Percentiles rank a stretch among this genome's conserved stretches.
phyloP scores from a whole-genome alignment of 108 stramenopile species.

The Skeletonema menzelii region DNA sequence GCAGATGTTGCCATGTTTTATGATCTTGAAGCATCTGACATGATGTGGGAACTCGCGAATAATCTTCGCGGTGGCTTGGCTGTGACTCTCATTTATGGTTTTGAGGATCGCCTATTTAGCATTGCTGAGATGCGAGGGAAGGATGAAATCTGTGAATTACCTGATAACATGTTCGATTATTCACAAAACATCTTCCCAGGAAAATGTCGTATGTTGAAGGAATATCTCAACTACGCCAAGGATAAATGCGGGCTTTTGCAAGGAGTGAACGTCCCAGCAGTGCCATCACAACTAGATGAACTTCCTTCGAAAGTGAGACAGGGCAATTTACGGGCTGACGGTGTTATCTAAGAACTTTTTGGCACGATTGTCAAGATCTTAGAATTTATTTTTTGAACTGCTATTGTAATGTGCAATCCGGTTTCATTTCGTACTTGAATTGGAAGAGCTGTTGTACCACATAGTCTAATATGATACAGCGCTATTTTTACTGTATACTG shows the following conservation, averaged over 20 bases:
- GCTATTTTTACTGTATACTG: no score
- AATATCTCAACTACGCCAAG: constrained; percentile 78
- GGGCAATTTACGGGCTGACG: constrained; percentile 88
- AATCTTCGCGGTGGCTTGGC: constrained; percentile 72
- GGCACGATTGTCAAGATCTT: background rate
- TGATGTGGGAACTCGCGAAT: constrained; percentile 79
- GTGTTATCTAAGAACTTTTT: constrained; percentile 50
- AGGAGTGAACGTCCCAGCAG: constrained; percentile 49
- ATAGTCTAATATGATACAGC: no score
- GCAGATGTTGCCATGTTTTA: constrained; percentile 76
- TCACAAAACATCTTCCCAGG: constrained; percentile 55
- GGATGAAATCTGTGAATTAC: constrained; percentile 54
- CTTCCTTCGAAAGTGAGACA: constrained; percentile 56
- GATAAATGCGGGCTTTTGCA: constrained; percentile 53
- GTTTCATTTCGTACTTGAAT: no score
- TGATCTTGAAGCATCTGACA: constrained; percentile 78
- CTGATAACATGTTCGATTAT: constrained; percentile 73
- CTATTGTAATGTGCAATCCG: no score
- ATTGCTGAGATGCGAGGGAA: constrained; percentile 60
- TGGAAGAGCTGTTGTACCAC: no score
- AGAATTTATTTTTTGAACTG: no score
- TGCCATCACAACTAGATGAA: constrained; percentile 33
- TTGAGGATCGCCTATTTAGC: constrained; percentile 82
- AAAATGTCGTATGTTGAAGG: constrained; percentile 49
- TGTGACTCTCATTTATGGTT: constrained; percentile 79